These are phyloP conservation scores for Cudoniella acicularis DNA, from an alignment of 495 filamentous ascomycete species.

Conservation along the genomic window DNA sequence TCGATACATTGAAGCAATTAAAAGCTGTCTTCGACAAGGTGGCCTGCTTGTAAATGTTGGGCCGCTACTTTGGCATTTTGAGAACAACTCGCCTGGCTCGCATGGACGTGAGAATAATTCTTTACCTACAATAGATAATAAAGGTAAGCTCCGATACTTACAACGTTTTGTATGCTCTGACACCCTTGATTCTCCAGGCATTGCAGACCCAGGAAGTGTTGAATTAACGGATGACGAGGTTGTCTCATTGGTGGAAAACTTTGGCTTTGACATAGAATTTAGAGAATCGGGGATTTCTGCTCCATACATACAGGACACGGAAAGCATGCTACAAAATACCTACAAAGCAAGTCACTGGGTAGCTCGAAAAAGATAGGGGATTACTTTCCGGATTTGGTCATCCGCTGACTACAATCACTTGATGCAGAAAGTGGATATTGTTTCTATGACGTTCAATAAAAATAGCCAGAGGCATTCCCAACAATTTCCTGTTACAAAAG, in stretches of 20 bases:
- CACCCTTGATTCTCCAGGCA: slow-evolving; percentile 34
- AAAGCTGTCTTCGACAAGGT: slow-evolving; percentile 68
- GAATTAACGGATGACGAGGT: slow-evolving; percentile 90
- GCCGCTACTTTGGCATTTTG: slow-evolving; percentile 88
- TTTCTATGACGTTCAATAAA: too few species aligned
- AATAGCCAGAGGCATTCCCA: too few species aligned
- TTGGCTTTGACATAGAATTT: slow-evolving; percentile 73
- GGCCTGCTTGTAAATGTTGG: slow-evolving; percentile 89
- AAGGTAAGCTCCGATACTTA: slow-evolving; percentile 4
- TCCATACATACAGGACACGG: slow-evolving; percentile 80
- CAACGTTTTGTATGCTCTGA: background rate
- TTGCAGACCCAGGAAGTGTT: slow-evolving; percentile 78
- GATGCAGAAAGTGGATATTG: too few species aligned
- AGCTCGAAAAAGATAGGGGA: slow-evolving; percentile 56
- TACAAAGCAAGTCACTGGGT: slow-evolving; percentile 82
- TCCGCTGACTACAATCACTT: too few species aligned
- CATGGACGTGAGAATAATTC: slow-evolving; percentile 24
- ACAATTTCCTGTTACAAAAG: too few species aligned
- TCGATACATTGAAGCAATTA: slow-evolving; percentile 78
- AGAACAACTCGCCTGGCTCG: slow-evolving; percentile 47
- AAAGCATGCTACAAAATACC: slow-evolving; percentile 79
- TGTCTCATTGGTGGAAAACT: slow-evolving; percentile 62
- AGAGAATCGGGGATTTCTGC: slow-evolving; percentile 50
- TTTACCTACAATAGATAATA: background rate
- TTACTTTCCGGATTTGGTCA: too few species aligned